Base-by-base conservation (phyloP, 805 yeast genomes). In the Debaryomyces castellii region DNA sequence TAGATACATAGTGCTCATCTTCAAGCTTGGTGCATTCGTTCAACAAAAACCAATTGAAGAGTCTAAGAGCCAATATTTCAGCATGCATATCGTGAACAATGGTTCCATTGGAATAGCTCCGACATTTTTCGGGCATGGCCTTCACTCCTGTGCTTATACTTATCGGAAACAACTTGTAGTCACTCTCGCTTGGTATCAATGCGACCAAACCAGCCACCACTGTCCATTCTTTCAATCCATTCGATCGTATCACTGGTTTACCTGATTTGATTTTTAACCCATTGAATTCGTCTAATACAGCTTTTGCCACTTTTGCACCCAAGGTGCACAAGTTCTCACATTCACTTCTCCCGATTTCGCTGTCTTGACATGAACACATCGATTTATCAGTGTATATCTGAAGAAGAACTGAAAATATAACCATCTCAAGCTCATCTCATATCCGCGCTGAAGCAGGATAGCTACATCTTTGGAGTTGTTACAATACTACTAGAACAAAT, bases 71-170 rank as follows among this genome's bases (percentile, higher is more conserved):
- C 12, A 94, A 64, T 1, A 90, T 77, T 58, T 92, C 99, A 0
- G 98, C 97, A 67, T 92, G 99, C 61, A 83, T 71, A 62, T 92
- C 98, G 57, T 92, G 98, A 0, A 92, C 69, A 7, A 89, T 62
- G 14, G 62, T 58, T 0, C 98, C 97, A 0, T 68, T 46, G 2
- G 78, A 67, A 40, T 67, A 66, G 3, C 59, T 49, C 2, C 67
- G 44, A 0, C 85, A 61, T 1, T 52, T 59, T 53, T 84, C 80
- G 1, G 97, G 91, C 16, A 78, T 55, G 0, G 89, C 78, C 59
- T 94, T 94, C 41, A 89, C 87, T 0, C 99, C 99, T 0, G 97
- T 89, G 0, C 90, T 75, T 3, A 88, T 37, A 0, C 82, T 62
- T 2, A 88, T 54, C 1, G 79, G 67, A 5, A 59, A 47, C 1